These are phyloP conservation scores for Erodium texanum DNA, from an alignment of 441 rosid species.

Conservation along the genomic window DNA sequence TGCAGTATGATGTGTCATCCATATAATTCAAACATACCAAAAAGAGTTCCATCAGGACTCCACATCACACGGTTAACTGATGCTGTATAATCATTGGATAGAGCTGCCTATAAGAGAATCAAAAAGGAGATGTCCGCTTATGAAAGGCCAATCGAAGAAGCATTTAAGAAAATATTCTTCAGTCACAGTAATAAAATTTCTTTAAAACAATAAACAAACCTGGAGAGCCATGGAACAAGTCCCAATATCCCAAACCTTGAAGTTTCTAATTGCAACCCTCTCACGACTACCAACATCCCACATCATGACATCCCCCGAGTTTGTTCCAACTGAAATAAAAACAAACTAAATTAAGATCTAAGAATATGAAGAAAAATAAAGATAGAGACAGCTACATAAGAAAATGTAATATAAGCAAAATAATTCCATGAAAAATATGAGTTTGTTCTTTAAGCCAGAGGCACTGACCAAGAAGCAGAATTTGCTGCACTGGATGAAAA, in stretches of 20 bases:
- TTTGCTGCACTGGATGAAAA: conserved; percentile 67
- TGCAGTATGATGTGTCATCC: background rate
- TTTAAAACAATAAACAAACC: conserved; percentile 33
- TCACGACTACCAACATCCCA: conserved; percentile 74
- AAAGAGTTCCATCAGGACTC: conserved; percentile 79
- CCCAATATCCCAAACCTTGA: conserved; percentile 61
- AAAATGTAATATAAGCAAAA: too few relatives aligned
- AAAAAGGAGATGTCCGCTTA: conserved; percentile 16
- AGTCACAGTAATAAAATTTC: conserved; percentile 5
- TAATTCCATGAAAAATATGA: too few relatives aligned
- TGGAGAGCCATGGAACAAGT: conserved; percentile 47
- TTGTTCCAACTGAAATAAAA: conserved; percentile 66
- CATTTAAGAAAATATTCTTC: conserved; percentile 2
- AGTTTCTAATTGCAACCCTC: conserved; percentile 46
- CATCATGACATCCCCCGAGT: conserved; percentile 52
- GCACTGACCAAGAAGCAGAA: conserved; percentile 57
- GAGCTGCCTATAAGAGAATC: conserved; percentile 38
- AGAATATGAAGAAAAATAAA: background rate
- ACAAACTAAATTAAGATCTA: background rate
- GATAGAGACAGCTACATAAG: too few relatives aligned
- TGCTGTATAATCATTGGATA: conserved; percentile 45
- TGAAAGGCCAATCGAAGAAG: conserved; percentile 10
- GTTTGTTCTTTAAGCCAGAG: conserved; percentile 7
- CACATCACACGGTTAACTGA: conserved; percentile 77
- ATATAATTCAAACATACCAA: conserved; percentile 52